Conservation (phyloP, 2,329 filamentous ascomycete genomes). For the Westerdykella sp. region DNA sequence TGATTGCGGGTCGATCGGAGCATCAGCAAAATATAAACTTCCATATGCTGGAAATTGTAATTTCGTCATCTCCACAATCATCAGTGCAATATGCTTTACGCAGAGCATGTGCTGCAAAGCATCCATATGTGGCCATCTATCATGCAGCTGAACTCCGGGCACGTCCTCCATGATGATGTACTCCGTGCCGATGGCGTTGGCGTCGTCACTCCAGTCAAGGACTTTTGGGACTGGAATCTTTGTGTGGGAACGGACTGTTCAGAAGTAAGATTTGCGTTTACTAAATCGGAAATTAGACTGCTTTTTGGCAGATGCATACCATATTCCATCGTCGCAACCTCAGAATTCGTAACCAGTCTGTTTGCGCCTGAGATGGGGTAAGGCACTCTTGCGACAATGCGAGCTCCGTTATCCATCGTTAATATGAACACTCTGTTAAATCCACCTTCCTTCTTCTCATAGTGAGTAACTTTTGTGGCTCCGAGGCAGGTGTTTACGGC, state of each 20-base stretch:
- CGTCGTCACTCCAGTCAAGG: conserved; percentile 40
- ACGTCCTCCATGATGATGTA: conserved; percentile 39
- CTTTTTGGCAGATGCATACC: too few species aligned
- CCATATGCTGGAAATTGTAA: conserved; percentile 37
- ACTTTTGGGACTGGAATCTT: conserved; percentile 40
- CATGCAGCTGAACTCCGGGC: conserved; percentile 27
- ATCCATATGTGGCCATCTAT: conserved; percentile 33
- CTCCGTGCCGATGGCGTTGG: conserved; percentile 32
- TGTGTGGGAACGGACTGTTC: conserved; percentile 36
- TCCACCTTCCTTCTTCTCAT: conserved; percentile 41
- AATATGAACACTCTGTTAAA: conserved; percentile 44
- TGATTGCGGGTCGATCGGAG: too few species aligned
- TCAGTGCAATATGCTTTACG: conserved; percentile 23
- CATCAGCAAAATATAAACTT: conserved; percentile 23
- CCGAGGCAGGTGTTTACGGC: conserved; percentile 35
- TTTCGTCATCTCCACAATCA: conserved; percentile 25
- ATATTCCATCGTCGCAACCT: conserved; percentile 44
- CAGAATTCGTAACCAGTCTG: conserved; percentile 36
- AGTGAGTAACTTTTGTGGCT: conserved; percentile 30
- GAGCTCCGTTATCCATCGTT: conserved; percentile 32
- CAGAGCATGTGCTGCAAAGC: conserved; percentile 30
- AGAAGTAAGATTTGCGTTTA: too few species aligned
- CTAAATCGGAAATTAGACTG: too few species aligned
- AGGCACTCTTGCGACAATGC: conserved; percentile 40
- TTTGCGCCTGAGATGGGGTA: conserved; percentile 36